These are phyloP conservation scores for Neoboletus magnificus DNA, from an alignment of 768 basidiomycete species.

Conservation along the genomic window DNA sequence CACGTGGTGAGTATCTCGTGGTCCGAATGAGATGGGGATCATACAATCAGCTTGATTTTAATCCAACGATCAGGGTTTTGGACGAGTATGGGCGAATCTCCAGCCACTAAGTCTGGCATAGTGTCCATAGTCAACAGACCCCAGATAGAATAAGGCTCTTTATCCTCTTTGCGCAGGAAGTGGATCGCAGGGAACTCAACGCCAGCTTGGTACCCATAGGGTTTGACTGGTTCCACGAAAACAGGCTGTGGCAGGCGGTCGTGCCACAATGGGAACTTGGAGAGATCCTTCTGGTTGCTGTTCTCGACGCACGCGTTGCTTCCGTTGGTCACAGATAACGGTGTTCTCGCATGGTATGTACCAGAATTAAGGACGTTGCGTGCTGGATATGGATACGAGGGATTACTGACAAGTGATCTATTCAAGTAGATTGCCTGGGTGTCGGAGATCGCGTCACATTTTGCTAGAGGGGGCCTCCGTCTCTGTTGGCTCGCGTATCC, in stretches of 20 bases:
- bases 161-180: conserved; percentile 28
- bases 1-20: background rate
- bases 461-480: background rate
- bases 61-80: conserved; percentile 27
- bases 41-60: conserved; percentile 37
- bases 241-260: conserved; percentile 21
- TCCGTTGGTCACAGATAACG: conserved; percentile 8
- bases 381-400: conserved; percentile 29
- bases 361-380: conserved; percentile 27
- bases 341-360: conserved; percentile 11
- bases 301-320: conserved; percentile 1
- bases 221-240: conserved; percentile 12
- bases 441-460: conserved; percentile 5
- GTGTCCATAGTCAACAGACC: conserved; percentile 21
- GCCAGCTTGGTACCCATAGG: conserved; percentile 8
- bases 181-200: conserved; percentile 27
- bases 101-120: conserved; percentile 24
- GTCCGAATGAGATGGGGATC: background rate
- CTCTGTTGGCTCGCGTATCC: conserved; percentile 8
- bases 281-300: background rate
- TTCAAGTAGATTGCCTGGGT: conserved; percentile 16
- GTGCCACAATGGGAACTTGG: conserved; percentile 2
- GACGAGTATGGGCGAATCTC: conserved; percentile 20
- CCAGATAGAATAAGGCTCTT: conserved; percentile 27
- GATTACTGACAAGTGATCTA: conserved; percentile 15